Percentiles rank a stretch among this genome's conserved stretches.
These are phyloP conservation scores for Atkinsonella texensis DNA, from an alignment of 2,329 filamentous ascomycete species.

Conservation along the genomic window DNA sequence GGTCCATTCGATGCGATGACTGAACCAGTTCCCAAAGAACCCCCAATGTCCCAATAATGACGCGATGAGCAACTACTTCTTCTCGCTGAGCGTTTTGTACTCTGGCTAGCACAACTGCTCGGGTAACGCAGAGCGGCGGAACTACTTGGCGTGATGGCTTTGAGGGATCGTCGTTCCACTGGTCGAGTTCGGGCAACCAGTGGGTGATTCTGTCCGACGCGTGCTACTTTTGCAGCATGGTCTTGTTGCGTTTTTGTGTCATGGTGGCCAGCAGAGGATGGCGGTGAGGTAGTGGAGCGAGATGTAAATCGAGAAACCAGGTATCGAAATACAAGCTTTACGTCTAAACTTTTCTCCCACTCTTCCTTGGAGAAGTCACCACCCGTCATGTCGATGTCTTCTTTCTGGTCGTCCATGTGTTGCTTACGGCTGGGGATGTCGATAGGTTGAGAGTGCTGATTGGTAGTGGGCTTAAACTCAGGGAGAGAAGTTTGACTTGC, in stretches of 20 bases:
- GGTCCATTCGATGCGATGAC: slow-evolving; percentile 53
- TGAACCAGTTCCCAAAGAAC: slow-evolving; percentile 64
- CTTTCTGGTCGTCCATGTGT: slow-evolving; percentile 10
- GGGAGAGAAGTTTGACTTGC: slow-evolving; percentile 15
- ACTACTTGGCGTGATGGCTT: slow-evolving; percentile 37
- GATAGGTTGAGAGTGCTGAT: slow-evolving; percentile 23
- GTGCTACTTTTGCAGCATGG: slow-evolving; percentile 62
- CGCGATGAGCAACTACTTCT: slow-evolving; percentile 60
- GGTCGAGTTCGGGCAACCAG: slow-evolving; percentile 51
- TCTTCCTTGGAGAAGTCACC: slow-evolving; percentile 55
- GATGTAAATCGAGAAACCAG: slow-evolving; percentile 63
- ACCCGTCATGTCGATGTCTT: slow-evolving; percentile 16
- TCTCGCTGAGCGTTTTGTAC: slow-evolving; percentile 60
- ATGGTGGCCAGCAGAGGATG: slow-evolving; percentile 33
- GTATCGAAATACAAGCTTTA: slow-evolving; percentile 85
- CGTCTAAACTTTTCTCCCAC: slow-evolving; percentile 87
- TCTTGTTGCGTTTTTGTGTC: slow-evolving; percentile 46
- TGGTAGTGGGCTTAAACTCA: slow-evolving; percentile 38
- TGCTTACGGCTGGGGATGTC: slow-evolving; percentile 21
- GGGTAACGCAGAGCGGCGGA: slow-evolving; percentile 35
- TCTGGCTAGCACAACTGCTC: slow-evolving; percentile 78
- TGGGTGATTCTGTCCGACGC: slow-evolving; percentile 82
- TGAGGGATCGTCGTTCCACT: slow-evolving; percentile 44
- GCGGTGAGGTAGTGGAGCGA: slow-evolving; percentile 27
- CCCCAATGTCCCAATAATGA: slow-evolving; percentile 89